phyloP scores from a whole-genome alignment of 805 yeast species.

The Limtongia smithiae region DNA sequence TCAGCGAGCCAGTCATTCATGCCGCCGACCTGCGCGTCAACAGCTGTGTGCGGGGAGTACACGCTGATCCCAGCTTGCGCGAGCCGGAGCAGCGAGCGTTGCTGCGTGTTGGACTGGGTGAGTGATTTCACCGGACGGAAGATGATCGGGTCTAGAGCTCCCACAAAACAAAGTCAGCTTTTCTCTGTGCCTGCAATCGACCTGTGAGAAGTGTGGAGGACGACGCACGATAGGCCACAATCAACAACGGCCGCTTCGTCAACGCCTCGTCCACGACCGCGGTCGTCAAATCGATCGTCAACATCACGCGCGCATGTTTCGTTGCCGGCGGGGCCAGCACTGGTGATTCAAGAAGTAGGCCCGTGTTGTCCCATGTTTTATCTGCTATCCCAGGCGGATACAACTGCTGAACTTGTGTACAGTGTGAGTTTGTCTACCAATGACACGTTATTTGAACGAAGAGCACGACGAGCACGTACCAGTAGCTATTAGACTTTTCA shows the following conservation, averaged over 20 bases:
- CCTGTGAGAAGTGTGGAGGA: neutral
- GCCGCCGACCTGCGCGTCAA: constrained; percentile 89
- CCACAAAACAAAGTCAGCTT: neutral
- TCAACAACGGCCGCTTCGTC: constrained; percentile 43
- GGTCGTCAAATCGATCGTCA: constrained; percentile 82
- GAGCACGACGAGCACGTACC: constrained; percentile 3
- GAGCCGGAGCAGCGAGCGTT: constrained; percentile 64
- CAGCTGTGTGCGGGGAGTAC: constrained; percentile 93
- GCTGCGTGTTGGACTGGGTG: constrained; percentile 72
- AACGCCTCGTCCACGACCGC: constrained; percentile 85
- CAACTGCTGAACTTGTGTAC: constrained; percentile 55
- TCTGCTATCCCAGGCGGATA: constrained; percentile 85
- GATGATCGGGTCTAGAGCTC: constrained; percentile 66
- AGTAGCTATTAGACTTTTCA: constrained; percentile 14
- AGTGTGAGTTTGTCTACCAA: neutral
- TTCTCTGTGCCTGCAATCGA: neutral
- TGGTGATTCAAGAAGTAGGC: constrained; percentile 68
- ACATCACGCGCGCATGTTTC: constrained; percentile 44
- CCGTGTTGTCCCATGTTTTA: constrained; percentile 92
- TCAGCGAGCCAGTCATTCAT: constrained; percentile 88
- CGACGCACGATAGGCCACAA: constrained; percentile 66
- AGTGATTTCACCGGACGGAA: constrained; percentile 81
- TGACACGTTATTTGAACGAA: neutral
- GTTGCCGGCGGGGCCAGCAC: constrained; percentile 10
- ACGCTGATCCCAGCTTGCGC: constrained; percentile 79